Conservation (phyloP, 2,329 filamentous ascomycete genomes). For the Diaporthe sp. region DNA sequence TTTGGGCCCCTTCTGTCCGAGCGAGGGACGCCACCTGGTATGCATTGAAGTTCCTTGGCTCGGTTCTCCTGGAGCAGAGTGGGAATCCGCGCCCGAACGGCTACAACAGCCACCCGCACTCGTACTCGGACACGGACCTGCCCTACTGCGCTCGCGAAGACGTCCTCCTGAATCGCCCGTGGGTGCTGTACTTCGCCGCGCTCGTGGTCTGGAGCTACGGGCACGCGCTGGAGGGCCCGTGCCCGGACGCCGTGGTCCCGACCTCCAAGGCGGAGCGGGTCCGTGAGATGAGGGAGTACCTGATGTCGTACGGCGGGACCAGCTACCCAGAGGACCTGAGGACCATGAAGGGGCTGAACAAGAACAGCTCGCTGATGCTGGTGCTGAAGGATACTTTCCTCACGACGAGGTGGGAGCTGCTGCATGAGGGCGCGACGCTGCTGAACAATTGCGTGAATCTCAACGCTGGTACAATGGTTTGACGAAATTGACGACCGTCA, state of each 20-base stretch:
- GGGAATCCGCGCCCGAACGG: constrained; percentile 54
- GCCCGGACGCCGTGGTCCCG: constrained; percentile 67
- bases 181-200: constrained; percentile 94
- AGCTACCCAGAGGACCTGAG: constrained; percentile 83
- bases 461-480: constrained; percentile 57
- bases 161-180: constrained; percentile 89
- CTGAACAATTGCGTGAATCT: constrained; percentile 84
- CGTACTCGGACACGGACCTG: constrained; percentile 49
- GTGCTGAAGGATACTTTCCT: constrained; percentile 86
- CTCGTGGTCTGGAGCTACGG: constrained; percentile 97
- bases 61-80: constrained; percentile 78
- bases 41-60: constrained; percentile 87
- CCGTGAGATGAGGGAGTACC: constrained; percentile 83
- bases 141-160: constrained; percentile 89
- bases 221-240: constrained; percentile 87
- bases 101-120: constrained; percentile 48
- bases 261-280: constrained; percentile 75
- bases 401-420: constrained; percentile 89
- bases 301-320: constrained; percentile 80
- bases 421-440: constrained; percentile 87
- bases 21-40: constrained; percentile 95
- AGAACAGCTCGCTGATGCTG: constrained; percentile 84
- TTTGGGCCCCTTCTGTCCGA: constrained; percentile 89
- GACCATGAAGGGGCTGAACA: constrained; percentile 81
- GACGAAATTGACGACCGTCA: neutral